Base-by-base conservation (phyloP, 768 basidiomycete species). In the Peribolospora kevripleyi region DNA sequence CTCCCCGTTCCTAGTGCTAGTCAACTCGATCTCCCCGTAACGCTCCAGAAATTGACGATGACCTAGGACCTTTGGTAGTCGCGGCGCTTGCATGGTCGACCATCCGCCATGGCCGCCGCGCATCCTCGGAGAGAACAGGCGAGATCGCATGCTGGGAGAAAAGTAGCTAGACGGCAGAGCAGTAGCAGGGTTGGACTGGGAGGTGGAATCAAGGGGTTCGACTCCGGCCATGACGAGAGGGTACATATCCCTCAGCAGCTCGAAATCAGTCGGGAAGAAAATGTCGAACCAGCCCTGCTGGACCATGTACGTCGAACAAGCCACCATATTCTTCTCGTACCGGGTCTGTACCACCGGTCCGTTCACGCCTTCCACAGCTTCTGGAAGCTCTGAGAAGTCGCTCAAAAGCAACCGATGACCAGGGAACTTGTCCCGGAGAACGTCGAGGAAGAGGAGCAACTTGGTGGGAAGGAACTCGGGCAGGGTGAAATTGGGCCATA, bases 241-340 rank as follows among this genome's bases (percentile, higher is more conserved):
- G 68, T 95, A 95, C 77, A 90, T 84, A 65, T 91, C 85, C 50
- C 83, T 73, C 54, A 97, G 73, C 25, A 73, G 74, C 53, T 75
- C 76, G 60, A 95, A 95, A 65, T 84, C 72, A 9, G 91, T 97
- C 7, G 93, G 93, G 71, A 98, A 98, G 71, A 98, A 85, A 58
- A 97, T 97, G 67, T 98, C 93, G 67, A 98, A 98, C 70, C 80
- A 90, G 6, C 93, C 93, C 63, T 83, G 91, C 62, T 79, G 80
- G 56, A 98, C 93, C 61, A 91, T 77, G 55, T 93, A 74, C 10
- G 84, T 95, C 59, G 79, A 73, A 63, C 85, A 88, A 4, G 93
- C 83, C 2, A 97, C 81, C 63, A 84, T 88, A 50, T 75, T 75
- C 57, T 81, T 82, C 48, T 76, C 78, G 65, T 82, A 80, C 52